Percentiles rank a stretch among this genome's conserved stretches.
Conservation (phyloP, 2,329 filamentous ascomycete species). For the Alternaria burnsii region DNA sequence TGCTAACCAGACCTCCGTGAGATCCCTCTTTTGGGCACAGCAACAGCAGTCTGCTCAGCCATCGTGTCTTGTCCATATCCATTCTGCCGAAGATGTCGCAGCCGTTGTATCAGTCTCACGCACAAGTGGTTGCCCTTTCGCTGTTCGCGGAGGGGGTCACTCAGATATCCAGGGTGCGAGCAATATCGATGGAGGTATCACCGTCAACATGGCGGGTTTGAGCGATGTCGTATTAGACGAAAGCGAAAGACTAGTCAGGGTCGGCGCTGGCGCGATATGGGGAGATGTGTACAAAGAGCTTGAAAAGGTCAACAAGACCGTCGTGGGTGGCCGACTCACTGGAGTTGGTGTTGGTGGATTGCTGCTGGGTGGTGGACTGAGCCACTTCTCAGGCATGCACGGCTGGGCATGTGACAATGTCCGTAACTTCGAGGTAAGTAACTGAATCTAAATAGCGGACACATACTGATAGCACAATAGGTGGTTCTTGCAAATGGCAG, state of each 20-base stretch:
- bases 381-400: slow-evolving; percentile 37
- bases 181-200: slow-evolving; percentile 28
- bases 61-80: neutral
- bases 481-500: slow-evolving; percentile 27
- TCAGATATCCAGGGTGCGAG: slow-evolving; percentile 27
- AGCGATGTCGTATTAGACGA: slow-evolving; percentile 11
- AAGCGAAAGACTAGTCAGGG: slow-evolving; percentile 10
- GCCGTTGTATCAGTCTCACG: neutral
- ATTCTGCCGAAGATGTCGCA: neutral
- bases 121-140: slow-evolving; percentile 24
- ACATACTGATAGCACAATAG: neutral
- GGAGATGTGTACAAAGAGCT: slow-evolving; percentile 36
- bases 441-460: neutral
- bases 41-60: neutral
- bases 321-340: slow-evolving; percentile 25
- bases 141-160: slow-evolving; percentile 32
- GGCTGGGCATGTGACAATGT: slow-evolving; percentile 48
- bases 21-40: slow-evolving; percentile 4
- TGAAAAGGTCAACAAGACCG: slow-evolving; percentile 6
- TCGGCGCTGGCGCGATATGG: slow-evolving; percentile 38
- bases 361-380: slow-evolving; percentile 43
- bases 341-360: slow-evolving; percentile 35
- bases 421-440: slow-evolving; percentile 36
- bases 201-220: slow-evolving; percentile 23
- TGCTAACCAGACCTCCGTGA: neutral